Evolutionary conservation across 108 stramenopile species (phyloP), one percentile per base, ranked within the genome.

Genomic region (Skeletonema tropicum): DNA sequence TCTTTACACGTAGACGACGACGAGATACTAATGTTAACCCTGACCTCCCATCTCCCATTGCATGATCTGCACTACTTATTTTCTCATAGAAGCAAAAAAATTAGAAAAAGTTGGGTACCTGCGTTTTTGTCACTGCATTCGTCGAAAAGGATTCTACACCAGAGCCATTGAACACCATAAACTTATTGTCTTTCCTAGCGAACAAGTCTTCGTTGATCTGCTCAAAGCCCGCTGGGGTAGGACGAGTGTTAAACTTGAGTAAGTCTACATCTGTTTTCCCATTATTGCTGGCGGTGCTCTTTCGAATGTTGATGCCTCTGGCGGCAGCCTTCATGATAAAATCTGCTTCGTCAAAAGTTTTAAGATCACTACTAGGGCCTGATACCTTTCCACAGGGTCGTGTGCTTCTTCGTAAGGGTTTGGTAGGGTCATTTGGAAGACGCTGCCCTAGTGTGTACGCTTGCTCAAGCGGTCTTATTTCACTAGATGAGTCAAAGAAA

Each of bases 81-180:
- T 29, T 29, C 26, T 29, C 26, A 29, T 29, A 29, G 2, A 29
- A 29, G 38, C 38, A 39, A 10, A 39, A 39, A n/a, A 15, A 2
- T 55, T 9, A 23, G 52, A 55, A 55, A 55, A 55, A 55, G 52
- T 55, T 55, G 9, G 52, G 52, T 55, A 55, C 10, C 21, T 55
- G 52, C 19, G 68, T 81, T 58, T 81, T 81, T n/a, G 80, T 81
- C 35, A 81, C 74, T 36, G 80, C 74, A 38, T 75, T 69, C 49
- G 73, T 73, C 31, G 80, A 70, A 30, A 46, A 96, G 11, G 86
- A 83, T 42, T 88, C 86, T 14, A 92, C 89, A 36, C 90, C 92
- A 13, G 89, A 85, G n/a, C 88, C 92, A 83, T 96, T 96, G 79
- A 96, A 94, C 11, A 96, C 93, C 87, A 96, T 89, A 68, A 92